Conservation (phyloP, 345 rosid species). For the Eucalyptus sp. region DNA sequence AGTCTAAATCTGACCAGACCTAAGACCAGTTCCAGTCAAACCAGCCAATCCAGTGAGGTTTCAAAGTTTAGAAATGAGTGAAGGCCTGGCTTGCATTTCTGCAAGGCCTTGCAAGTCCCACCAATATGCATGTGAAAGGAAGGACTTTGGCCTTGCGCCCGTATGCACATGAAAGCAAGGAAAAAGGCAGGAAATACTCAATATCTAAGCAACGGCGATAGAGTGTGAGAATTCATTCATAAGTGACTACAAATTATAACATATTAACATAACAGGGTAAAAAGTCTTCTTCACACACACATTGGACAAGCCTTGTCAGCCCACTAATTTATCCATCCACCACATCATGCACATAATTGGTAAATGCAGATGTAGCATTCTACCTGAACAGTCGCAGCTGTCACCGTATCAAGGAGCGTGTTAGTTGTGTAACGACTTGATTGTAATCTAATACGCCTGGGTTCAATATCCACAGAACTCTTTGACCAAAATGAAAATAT, state of each 20-base stretch:
- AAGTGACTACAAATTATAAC: not conserved
- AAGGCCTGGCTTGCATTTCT: not conserved
- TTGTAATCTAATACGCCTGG: slow-evolving; percentile 90
- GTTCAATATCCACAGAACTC: slow-evolving; percentile 86
- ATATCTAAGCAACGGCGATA: not conserved
- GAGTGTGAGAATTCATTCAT: not conserved
- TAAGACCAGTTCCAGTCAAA: not conserved
- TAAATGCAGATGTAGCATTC: not conserved
- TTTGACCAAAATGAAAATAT: slow-evolving; percentile 96
- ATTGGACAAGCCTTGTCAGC: not conserved
- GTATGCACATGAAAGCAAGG: not conserved
- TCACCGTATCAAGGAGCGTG: slow-evolving; percentile 81
- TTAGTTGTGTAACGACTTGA: slow-evolving; percentile 85
- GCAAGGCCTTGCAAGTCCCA: not conserved
- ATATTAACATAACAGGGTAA: not conserved
- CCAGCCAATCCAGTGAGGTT: not conserved
- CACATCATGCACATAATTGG: not conserved
- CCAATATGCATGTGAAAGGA: not conserved
- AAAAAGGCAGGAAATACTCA: not conserved
- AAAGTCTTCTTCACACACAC: not conserved
- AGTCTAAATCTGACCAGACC: not conserved
- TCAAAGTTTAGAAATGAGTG: not conserved
- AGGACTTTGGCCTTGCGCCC: not conserved
- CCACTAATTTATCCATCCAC: not conserved
- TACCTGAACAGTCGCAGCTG: slow-evolving; percentile 99